Evolutionary conservation across 176 grass and related monocot species (phyloP).

Genomic region (Luzula sylvatica): DNA sequence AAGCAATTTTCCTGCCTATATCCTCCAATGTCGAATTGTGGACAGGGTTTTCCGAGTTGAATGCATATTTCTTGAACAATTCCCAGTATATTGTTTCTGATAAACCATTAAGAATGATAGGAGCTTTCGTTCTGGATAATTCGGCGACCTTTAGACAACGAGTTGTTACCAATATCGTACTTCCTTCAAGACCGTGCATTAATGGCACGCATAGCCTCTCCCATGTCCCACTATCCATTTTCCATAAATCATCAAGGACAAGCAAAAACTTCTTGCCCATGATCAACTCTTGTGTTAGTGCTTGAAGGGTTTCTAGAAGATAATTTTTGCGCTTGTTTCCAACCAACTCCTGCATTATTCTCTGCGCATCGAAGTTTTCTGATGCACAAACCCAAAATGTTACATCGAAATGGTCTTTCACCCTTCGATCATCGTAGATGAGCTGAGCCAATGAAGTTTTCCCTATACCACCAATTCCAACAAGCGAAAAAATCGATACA

Average conservation of each 20-base stretch:
- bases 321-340: background rate
- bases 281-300: background rate
- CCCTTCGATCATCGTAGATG: conserved; percentile 28
- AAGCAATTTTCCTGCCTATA: conserved; percentile 18
- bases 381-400: conserved; percentile 40
- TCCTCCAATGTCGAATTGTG: conserved; percentile 4
- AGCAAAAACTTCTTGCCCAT: conserved; percentile 31
- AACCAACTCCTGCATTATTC: conserved; percentile 23
- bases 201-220: conserved; percentile 24
- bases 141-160: conserved; percentile 19
- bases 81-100: conserved; percentile 1
- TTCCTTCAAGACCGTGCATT: conserved; percentile 3
- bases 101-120: background rate
- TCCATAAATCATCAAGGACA: conserved; percentile 35
- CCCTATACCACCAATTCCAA: conserved; percentile 47
- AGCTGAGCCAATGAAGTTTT: conserved; percentile 47
- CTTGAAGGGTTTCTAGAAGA: conserved; percentile 7
- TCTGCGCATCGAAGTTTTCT: conserved; percentile 21
- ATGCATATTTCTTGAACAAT: conserved; percentile 8
- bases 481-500: conserved; percentile 19
- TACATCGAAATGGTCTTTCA: conserved; percentile 24
- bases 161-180: conserved; percentile 49
- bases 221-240: conserved; percentile 27
- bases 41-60: background rate
- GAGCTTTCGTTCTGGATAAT: conserved; percentile 11